These are phyloP conservation scores for Penicillium steckii DNA, from an alignment of 495 filamentous ascomycete species.

Conservation along the genomic window DNA sequence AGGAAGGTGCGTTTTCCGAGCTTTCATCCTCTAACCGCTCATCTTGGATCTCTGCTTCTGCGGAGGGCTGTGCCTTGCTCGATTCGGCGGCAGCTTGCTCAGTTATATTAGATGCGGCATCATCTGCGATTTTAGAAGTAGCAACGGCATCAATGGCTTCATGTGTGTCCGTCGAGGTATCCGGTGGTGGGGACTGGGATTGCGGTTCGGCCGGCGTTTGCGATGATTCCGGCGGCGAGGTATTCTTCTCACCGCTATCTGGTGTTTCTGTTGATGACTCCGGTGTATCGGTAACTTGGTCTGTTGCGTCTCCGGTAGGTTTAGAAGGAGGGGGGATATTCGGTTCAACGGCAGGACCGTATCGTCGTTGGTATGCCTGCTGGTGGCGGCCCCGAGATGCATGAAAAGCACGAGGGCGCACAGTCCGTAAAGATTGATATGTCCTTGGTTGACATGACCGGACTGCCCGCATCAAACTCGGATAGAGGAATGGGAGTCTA, in stretches of 20 bases:
- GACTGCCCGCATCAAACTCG: slow-evolving; percentile 56
- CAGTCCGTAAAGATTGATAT: slow-evolving; percentile 27
- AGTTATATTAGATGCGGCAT: neutral
- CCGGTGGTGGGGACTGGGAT: neutral
- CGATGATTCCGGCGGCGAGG: slow-evolving; percentile 10
- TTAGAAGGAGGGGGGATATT: slow-evolving; percentile 38
- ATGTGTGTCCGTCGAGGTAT: neutral
- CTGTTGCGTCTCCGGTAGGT: slow-evolving; percentile 22
- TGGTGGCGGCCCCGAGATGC: slow-evolving; percentile 40
- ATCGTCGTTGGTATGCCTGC: slow-evolving; percentile 48
- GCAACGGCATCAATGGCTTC: neutral
- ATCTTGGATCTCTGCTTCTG: slow-evolving; percentile 22
- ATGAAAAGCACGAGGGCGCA: slow-evolving; percentile 30
- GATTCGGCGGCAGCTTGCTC: slow-evolving; percentile 16
- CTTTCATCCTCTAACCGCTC: slow-evolving; percentile 17
- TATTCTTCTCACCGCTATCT: slow-evolving; percentile 10
- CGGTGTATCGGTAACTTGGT: slow-evolving; percentile 14
- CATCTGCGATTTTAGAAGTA: neutral
- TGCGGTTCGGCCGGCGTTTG: slow-evolving; percentile 5
- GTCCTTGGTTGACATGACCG: slow-evolving; percentile 38
- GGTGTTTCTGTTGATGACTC: slow-evolving; percentile 19
- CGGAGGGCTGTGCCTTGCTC: slow-evolving; percentile 11
- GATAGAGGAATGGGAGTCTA: slow-evolving; percentile 73
- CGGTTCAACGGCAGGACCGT: slow-evolving; percentile 49
- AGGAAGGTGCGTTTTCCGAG: slow-evolving; percentile 14